These are phyloP conservation scores for Fusarium sp. DNA, from an alignment of 2,329 filamentous ascomycete species.

Conservation along the genomic window DNA sequence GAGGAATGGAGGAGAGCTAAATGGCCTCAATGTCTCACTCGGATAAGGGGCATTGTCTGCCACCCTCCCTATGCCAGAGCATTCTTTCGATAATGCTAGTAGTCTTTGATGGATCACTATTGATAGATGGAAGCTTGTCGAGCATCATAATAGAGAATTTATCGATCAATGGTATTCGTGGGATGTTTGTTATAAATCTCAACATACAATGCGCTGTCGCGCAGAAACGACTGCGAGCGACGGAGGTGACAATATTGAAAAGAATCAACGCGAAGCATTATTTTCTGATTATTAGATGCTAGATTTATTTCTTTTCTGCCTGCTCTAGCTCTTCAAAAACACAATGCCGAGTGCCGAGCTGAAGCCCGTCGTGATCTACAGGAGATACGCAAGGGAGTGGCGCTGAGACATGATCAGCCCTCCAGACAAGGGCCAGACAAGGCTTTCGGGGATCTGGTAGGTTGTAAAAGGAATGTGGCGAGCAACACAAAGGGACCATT, in stretches of 20 bases:
- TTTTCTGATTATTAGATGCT: neutral
- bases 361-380: conserved; percentile 1
- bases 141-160: neutral
- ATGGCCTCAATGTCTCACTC: conserved; percentile 37
- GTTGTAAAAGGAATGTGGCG: conserved; percentile 18
- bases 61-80: neutral
- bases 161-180: neutral
- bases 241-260: neutral
- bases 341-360: neutral
- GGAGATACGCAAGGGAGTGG: conserved; percentile 35
- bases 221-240: neutral
- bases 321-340: too few relatives aligned
- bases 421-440: conserved; percentile 7
- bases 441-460: neutral
- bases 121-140: neutral
- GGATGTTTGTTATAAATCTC: neutral
- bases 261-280: neutral
- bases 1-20: conserved; percentile 40
- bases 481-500: neutral
- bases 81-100: neutral
- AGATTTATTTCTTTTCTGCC: neutral
- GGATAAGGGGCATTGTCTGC: neutral
- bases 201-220: neutral
- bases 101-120: neutral
- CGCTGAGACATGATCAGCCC: conserved; percentile 36